Evolutionary conservation across 352 stramenopile genomes (phyloP).

Genomic region (Phytophthora ramorum): DNA sequence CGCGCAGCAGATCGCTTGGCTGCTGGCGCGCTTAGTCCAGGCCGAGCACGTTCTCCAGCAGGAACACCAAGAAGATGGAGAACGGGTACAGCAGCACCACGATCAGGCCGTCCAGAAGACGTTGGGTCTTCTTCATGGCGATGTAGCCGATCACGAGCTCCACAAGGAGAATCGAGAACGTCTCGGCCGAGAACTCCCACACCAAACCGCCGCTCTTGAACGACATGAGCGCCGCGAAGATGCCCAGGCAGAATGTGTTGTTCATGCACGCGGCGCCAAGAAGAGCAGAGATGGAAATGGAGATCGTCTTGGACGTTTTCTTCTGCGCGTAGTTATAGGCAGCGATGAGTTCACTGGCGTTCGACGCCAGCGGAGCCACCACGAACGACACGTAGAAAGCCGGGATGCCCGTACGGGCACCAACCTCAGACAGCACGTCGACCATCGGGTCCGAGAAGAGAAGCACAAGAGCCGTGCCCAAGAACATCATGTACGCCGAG

Average conservation of each 20-base stretch:
- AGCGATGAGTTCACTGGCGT: conserved; percentile 98
- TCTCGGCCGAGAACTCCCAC: conserved; percentile 99
- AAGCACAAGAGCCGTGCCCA: conserved; percentile 95
- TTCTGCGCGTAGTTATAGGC: conserved; percentile 98
- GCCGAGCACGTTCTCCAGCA: conserved; percentile 93
- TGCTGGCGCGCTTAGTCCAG: conserved; percentile 80
- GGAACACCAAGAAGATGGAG: conserved; percentile 92
- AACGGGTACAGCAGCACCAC: conserved; percentile 93
- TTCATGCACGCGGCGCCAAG: conserved; percentile 98
- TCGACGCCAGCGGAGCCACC: conserved; percentile 96
- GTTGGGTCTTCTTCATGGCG: conserved; percentile 90
- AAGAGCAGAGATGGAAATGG: conserved; percentile 94
- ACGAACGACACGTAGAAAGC: conserved; percentile 99
- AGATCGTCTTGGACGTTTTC: conserved; percentile 98
- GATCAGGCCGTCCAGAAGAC: conserved; percentile 79
- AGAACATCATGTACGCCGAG: conserved; percentile 93
- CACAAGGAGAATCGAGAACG: conserved; percentile 96
- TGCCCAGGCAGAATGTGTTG: conserved; percentile 99
- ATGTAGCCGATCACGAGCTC: conserved; percentile 91
- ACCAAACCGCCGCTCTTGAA: conserved; percentile 92
- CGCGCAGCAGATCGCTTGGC: conserved; percentile 10
- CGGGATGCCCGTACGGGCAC: conserved; percentile 88
- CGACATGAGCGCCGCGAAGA: conserved; percentile 98
- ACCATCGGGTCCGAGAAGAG: conserved; percentile 99
- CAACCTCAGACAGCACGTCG: conserved; percentile 96